Evolutionary conservation across 1,284 basidiomycete species (phyloP), one percentile per base, ranked within the genome.

Genomic region (Mrakiaceae sp.): DNA sequence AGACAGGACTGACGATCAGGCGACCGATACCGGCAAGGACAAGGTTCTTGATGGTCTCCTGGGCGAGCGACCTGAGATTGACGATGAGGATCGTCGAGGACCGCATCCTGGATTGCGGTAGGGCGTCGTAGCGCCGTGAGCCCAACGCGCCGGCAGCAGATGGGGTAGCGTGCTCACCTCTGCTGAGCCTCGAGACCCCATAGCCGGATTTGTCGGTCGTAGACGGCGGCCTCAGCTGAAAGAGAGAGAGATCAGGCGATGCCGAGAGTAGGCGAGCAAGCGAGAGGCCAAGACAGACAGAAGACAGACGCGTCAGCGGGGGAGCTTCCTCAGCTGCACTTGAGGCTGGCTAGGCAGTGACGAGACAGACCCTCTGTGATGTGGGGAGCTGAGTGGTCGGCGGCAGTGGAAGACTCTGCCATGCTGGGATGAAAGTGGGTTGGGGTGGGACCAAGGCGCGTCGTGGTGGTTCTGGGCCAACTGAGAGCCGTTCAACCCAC

Each of bases 161-260:
- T 43, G 54, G 39, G 12, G 16, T 8, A 39, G 46, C 27, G 27
- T 12, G 74, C 79, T 71, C 68, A 91, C 92, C 86, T 83, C 76
- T 95, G 92, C 76, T 98, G 95, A 43, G 96, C 95, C 75, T 97
- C 95, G 44, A 97, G 82, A 55, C 96, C 95, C 95, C 95, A 98
- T 67, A 98, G 79, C 43, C 96, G 84, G 79, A 98, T 97, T 78
- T 98, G 95, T 51, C 95, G 86, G 77, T 98, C 95, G 75, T 98
- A 98, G 44, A 97, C 78, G 5, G 87, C 87, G 14, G 87, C 89
- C 74, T 91, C 88, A 75, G 87, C 88, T 86, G 67, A 2, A 16
- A 46, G 27, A 2, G 39, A 46, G 27, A 58, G 43, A 63, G 52
- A n/a, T 12, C 10, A 62, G 40, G 39, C 43, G 47, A 49, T 9